Conservation (phyloP, 139 green algal species). For the Asterochloris erici region DNA sequence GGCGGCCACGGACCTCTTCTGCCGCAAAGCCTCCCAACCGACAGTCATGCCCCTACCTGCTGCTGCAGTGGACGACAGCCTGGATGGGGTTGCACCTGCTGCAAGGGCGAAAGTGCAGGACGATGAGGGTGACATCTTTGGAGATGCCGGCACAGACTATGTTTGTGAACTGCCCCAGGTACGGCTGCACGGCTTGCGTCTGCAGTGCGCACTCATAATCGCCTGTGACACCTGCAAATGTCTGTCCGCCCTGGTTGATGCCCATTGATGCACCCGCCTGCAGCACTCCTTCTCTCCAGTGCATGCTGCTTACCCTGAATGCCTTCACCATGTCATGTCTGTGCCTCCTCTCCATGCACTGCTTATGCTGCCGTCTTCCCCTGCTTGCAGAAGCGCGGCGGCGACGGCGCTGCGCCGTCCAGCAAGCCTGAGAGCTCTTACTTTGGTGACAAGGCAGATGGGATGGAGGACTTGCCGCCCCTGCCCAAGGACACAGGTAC, state of each 20-base stretch:
- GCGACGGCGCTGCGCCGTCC: neutral
- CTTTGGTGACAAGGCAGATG: slow-evolving; percentile 32
- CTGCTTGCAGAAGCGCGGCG: neutral
- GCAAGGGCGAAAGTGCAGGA: slow-evolving; percentile 11
- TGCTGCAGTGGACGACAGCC: slow-evolving; percentile 27
- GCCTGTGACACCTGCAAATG: neutral
- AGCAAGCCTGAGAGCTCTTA: slow-evolving; percentile 2
- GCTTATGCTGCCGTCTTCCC: neutral
- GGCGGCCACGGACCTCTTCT: no score
- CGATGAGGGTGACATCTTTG: slow-evolving; percentile 89
- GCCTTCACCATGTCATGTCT: neutral
- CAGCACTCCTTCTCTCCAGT: no score
- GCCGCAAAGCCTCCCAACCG: no score
- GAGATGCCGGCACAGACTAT: slow-evolving; percentile 86
- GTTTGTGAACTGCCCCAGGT: slow-evolving; percentile 41
- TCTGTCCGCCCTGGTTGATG: neutral
- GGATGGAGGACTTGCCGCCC: slow-evolving; percentile 33
- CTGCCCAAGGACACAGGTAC: slow-evolving; percentile 18
- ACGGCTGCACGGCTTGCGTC: neutral
- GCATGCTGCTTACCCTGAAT: neutral
- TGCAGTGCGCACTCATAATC: neutral
- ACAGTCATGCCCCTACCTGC: neutral
- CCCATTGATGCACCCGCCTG: no score
- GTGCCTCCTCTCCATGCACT: neutral
- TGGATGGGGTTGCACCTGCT: neutral